phyloP scores from a whole-genome alignment of 2,329 filamentous ascomycete genomes.

The Calonectria crousiana region DNA sequence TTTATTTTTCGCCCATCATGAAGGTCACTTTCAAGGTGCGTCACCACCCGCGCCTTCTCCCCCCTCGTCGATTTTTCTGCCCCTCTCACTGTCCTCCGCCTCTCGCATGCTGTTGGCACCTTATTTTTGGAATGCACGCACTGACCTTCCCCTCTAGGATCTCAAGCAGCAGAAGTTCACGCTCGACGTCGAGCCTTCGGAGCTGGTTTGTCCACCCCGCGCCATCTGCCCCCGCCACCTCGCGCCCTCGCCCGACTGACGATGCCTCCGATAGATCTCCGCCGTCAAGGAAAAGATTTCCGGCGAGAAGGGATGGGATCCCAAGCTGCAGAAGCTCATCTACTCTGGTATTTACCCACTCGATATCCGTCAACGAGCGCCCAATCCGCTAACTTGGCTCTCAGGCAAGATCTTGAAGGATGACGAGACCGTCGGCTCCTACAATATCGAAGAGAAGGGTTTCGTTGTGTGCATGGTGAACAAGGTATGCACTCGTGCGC shows the following conservation, averaged over 20 bases:
- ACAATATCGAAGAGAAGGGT: slow-evolving; percentile 99
- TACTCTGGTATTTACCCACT: slow-evolving; percentile 80
- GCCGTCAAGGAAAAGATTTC: slow-evolving; percentile 93
- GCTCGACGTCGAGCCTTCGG: slow-evolving; percentile 92
- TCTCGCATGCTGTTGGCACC: background rate
- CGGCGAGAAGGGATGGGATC: slow-evolving; percentile 93
- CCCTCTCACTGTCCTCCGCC: background rate
- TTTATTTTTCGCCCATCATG: slow-evolving; percentile 64
- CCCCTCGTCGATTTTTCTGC: background rate
- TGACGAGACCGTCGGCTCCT: slow-evolving; percentile 95
- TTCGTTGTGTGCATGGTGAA: slow-evolving; percentile 99
- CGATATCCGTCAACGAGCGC: background rate
- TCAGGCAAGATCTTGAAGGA: slow-evolving; percentile 98
- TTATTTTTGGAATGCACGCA: background rate
- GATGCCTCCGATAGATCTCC: slow-evolving; percentile 72
- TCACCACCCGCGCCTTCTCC: slow-evolving; percentile 30
- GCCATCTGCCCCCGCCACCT: slow-evolving; percentile 34
- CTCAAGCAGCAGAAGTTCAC: slow-evolving; percentile 99
- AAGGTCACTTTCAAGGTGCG: slow-evolving; percentile 77
- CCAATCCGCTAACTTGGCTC: slow-evolving; percentile 38
- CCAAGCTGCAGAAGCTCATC: slow-evolving; percentile 92
- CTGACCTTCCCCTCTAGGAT: slow-evolving; percentile 70
- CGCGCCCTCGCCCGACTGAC: slow-evolving; percentile 30
- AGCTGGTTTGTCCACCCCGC: slow-evolving; percentile 77
- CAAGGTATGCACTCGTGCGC: slow-evolving; percentile 74